Base-by-base conservation (phyloP, 768 basidiomycete genomes). In the Calocybe indica region DNA sequence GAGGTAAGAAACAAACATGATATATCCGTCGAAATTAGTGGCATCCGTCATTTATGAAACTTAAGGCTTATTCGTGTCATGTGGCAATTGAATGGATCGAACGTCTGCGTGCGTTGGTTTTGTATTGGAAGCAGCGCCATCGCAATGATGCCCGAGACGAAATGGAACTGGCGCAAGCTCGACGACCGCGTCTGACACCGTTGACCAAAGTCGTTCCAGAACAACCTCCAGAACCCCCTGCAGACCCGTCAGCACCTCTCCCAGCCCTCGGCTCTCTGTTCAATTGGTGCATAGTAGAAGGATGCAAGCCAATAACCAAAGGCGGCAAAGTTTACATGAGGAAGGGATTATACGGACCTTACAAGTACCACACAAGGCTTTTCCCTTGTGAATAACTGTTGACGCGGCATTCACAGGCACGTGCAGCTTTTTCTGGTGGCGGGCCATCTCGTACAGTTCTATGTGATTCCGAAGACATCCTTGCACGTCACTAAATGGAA, bases 1-100 rank as follows among this genome's bases (percentile, higher is more conserved):
- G 92, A 97, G 78, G 92, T 92, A 54, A 51, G 75, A 54, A 45
- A 32, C 31, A 28, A 41, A 28, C 12, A n/a, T 41, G 3, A 41
- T 15, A 28, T 41, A 41, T 10, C n/a, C 31, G 13, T 9, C n/a
- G 30, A 11, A 7, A 11, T 29, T 41, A 30, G 22, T 40, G 11
- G 7, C 32, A 35, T 43, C 35, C 35, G 33, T n/a, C 34, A 45
- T 40, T 35, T 33, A 13, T 53, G 39, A 32, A 28, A 32, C 41
- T 41, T 10, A 34, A 93, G 89, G 73, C 82, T 34, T 70, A 85
- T 69, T 82, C 83, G 15, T 69, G 78, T 46, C 68, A 61, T 31
- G 72, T 84, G 39, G 88, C 88, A 0, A 60, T 83, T 43, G 92
- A 97, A 59, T 97, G 94, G 95, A 81, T 96, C 42, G 75, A 79